Evolutionary conservation across 371 early-diverging fungal genomes (phyloP).

Genomic region (Chytridiales sp.): DNA sequence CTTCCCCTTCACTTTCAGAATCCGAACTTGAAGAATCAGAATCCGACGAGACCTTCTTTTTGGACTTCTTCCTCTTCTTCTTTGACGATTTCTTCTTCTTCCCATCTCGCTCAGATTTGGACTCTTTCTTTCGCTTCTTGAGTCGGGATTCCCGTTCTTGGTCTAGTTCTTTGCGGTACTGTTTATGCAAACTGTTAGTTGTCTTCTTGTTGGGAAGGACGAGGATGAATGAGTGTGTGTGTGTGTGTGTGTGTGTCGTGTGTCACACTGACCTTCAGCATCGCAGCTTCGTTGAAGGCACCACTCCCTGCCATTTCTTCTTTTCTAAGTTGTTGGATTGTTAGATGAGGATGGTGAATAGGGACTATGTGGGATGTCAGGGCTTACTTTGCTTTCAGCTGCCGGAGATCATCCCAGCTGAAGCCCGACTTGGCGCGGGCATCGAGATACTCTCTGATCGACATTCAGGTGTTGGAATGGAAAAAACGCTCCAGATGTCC

Average conservation of each 20-base stretch:
- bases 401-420: constrained; percentile 4
- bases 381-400: constrained; percentile 12
- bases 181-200: too few relatives aligned
- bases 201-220: too few relatives aligned
- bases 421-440: constrained; percentile 2
- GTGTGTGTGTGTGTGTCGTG: too few relatives aligned
- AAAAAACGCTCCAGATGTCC: too few relatives aligned
- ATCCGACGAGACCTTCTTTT: background rate
- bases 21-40: background rate
- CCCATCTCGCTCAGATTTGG: background rate
- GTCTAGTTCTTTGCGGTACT: constrained; percentile 14
- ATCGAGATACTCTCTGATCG: constrained; percentile 11
- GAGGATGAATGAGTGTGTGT: too few relatives aligned
- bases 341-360: too few relatives aligned
- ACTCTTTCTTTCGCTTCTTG: background rate
- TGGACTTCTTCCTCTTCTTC: constrained; percentile 7
- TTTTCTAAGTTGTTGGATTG: too few relatives aligned
- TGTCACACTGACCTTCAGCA: too few relatives aligned
- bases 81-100: background rate
- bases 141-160: constrained; percentile 4
- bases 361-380: too few relatives aligned
- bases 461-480: too few relatives aligned
- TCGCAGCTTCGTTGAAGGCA: too few relatives aligned
- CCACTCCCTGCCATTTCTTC: too few relatives aligned
- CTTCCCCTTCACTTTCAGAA: background rate